Evolutionary conservation across 495 filamentous ascomycete genomes (phyloP).

Genomic region (Stereocaulon alpinum): DNA sequence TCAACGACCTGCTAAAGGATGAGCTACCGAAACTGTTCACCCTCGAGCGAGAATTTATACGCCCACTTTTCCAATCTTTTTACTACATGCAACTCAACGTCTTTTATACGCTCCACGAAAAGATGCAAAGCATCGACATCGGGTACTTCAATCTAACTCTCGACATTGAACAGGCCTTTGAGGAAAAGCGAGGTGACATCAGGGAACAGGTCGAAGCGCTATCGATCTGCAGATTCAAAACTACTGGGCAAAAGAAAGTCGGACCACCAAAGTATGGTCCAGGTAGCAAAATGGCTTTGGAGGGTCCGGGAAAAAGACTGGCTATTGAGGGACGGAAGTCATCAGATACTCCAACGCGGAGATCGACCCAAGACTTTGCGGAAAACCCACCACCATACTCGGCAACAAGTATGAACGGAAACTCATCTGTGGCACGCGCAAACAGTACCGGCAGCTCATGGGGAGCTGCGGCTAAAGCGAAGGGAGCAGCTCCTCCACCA

Average conservation of each 20-base stretch:
- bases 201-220: conserved; percentile 74
- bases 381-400: conserved; percentile 64
- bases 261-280: conserved; percentile 42
- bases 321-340: conserved; percentile 23
- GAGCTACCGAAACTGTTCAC: conserved; percentile 87
- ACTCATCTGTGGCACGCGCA: conserved; percentile 34
- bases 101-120: conserved; percentile 97
- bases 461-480: conserved; percentile 60
- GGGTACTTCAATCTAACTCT: conserved; percentile 90
- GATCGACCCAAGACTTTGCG: conserved; percentile 37
- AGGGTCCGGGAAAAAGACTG: conserved; percentile 30
- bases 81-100: conserved; percentile 99
- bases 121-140: conserved; percentile 93
- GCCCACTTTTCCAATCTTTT: conserved; percentile 94
- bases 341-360: conserved; percentile 23
- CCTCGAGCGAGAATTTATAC: conserved; percentile 95
- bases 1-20: conserved; percentile 91
- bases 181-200: conserved; percentile 75
- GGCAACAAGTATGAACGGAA: conserved; percentile 24
- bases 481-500: conserved; percentile 77
- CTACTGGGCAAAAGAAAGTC: conserved; percentile 54
- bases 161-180: conserved; percentile 84
- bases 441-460: conserved; percentile 49
- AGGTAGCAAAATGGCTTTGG: conserved; percentile 33
- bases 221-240: conserved; percentile 74